Conservation (phyloP, 2,329 filamentous ascomycete species). For the Ophiocordyceps australis region DNA sequence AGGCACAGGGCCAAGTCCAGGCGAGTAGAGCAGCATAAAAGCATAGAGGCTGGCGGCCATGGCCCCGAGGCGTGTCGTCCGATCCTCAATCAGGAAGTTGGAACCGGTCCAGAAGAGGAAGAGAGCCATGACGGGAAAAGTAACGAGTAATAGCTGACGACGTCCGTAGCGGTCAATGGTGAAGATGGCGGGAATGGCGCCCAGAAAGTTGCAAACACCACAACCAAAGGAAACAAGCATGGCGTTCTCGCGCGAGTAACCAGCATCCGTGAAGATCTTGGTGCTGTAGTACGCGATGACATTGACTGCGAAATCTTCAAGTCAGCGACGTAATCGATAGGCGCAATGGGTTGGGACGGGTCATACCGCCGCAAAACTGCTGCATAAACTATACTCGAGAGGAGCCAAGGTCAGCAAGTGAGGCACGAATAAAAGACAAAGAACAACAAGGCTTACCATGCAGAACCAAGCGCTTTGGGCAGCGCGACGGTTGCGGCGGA, state of each 20-base stretch:
- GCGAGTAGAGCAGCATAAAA: constrained; percentile 22
- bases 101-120: constrained; percentile 34
- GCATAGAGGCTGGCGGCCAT: constrained; percentile 19
- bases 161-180: constrained; percentile 42
- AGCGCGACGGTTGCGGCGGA: constrained; percentile 16
- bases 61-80: constrained; percentile 10
- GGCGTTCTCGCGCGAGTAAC: constrained; percentile 20
- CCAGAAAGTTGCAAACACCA: constrained; percentile 37
- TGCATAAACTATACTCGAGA: constrained; percentile 3
- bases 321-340: not conserved
- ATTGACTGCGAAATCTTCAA: constrained; percentile 18
- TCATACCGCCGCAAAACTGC: constrained; percentile 2
- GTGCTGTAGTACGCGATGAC: constrained; percentile 39
- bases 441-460: constrained; percentile 12
- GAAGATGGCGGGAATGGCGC: constrained; percentile 37
- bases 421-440: not conserved
- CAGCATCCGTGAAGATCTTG: constrained; percentile 19
- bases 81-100: constrained; percentile 22
- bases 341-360: not conserved
- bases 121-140: constrained; percentile 37
- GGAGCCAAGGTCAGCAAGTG: not conserved
- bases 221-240: constrained; percentile 37
- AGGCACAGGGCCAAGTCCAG: constrained; percentile 37
- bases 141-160: constrained; percentile 34
- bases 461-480: constrained; percentile 17